Conservation (phyloP, 2,329 filamentous ascomycete species). For the Paraphaeosphaeria minitans region DNA sequence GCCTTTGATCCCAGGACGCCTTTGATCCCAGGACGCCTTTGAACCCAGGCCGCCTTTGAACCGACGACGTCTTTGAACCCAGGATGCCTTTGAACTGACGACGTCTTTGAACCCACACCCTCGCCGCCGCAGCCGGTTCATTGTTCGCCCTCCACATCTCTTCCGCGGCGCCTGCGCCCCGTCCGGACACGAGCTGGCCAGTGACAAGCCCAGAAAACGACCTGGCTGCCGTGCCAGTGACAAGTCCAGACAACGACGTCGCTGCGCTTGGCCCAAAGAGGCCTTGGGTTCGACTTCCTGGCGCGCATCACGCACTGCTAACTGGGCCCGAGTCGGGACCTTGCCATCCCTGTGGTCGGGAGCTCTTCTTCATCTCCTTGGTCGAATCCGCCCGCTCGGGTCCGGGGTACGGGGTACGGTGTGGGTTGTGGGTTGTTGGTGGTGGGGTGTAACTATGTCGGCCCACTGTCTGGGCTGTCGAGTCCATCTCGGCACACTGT, state of each 20-base stretch:
- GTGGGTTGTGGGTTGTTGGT: no score
- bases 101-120: not conserved
- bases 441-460: no score
- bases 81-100: not conserved
- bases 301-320: not conserved
- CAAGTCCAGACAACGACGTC: not conserved
- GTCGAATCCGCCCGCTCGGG: not conserved
- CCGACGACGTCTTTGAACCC: not conserved
- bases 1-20: not conserved
- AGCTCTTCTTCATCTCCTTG: not conserved
- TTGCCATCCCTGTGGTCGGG: not conserved
- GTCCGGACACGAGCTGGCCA: not conserved
- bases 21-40: not conserved
- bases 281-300: not conserved
- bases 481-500: no score
- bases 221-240: not conserved
- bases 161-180: not conserved
- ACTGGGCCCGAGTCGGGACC: not conserved
- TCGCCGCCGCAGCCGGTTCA: not conserved
- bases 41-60: no score
- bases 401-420: slow-evolving; percentile 1
- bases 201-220: not conserved
- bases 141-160: not conserved
- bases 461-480: no score
- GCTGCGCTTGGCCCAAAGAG: not conserved